Conservation (phyloP, 441 rosid species). For the Erodium moschatum region DNA sequence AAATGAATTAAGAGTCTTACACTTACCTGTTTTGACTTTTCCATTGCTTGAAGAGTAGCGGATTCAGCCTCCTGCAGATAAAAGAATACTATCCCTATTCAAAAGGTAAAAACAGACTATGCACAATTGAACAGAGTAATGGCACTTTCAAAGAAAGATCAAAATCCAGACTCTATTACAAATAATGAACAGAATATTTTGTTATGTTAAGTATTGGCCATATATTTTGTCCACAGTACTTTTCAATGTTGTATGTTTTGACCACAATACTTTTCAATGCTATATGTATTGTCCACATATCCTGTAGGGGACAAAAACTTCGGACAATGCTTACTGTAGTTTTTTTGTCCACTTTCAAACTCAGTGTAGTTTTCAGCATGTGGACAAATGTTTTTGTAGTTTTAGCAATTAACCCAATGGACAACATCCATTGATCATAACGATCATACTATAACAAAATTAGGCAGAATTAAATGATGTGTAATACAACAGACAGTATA, state of each 20-base stretch:
- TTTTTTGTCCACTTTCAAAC: background rate
- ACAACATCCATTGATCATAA: background rate
- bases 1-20: conserved; percentile 39
- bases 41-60: conserved; percentile 77
- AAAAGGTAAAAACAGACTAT: background rate
- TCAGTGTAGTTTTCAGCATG: too few species aligned
- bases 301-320: background rate
- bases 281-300: too few species aligned
- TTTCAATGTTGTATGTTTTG: too few species aligned
- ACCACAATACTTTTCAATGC: too few species aligned
- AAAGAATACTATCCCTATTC: background rate
- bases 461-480: background rate
- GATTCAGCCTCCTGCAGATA: conserved; percentile 74
- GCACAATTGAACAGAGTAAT: background rate
- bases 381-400: too few species aligned
- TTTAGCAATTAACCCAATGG: background rate
- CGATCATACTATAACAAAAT: background rate
- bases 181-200: too few species aligned
- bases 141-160: too few species aligned
- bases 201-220: too few species aligned
- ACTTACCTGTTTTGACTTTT: conserved; percentile 72
- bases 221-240: too few species aligned
- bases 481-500: background rate
- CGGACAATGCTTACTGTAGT: background rate
- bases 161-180: too few species aligned